Evolutionary conservation across 2,329 filamentous ascomycete species (phyloP).

Genomic region (Pseudonectria buxi): DNA sequence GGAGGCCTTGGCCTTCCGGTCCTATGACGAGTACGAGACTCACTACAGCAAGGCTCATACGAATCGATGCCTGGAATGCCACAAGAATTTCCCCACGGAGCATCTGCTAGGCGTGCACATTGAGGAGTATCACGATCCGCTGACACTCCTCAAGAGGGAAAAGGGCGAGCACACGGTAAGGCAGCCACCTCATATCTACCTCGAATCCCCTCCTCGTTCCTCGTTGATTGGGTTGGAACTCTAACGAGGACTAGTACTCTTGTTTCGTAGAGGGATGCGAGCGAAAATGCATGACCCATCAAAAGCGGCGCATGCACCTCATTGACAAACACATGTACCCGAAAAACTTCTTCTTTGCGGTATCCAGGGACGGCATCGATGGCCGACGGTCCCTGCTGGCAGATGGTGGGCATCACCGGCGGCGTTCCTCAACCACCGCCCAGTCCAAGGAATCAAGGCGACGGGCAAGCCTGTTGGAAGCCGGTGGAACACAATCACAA

Average conservation of each 20-base stretch:
- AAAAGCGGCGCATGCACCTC: slow-evolving; percentile 80
- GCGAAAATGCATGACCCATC: slow-evolving; percentile 71
- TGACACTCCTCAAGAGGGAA: slow-evolving; percentile 64
- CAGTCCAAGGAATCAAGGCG: slow-evolving; percentile 27
- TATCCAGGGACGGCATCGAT: slow-evolving; percentile 87
- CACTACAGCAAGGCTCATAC: slow-evolving; percentile 78
- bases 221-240: slow-evolving; percentile 4
- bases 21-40: slow-evolving; percentile 75
- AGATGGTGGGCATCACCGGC: slow-evolving; percentile 43
- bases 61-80: slow-evolving; percentile 79
- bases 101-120: slow-evolving; percentile 80
- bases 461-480: slow-evolving; percentile 27
- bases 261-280: slow-evolving; percentile 91
- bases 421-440: slow-evolving; percentile 39
- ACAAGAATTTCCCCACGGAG: slow-evolving; percentile 79
- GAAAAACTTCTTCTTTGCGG: slow-evolving; percentile 77
- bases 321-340: slow-evolving; percentile 95
- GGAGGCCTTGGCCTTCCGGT: slow-evolving; percentile 61
- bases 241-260: slow-evolving; percentile 51
- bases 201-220: not conserved
- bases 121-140: slow-evolving; percentile 82
- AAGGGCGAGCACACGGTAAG: slow-evolving; percentile 80
- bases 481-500: slow-evolving; percentile 10
- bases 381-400: slow-evolving; percentile 71
- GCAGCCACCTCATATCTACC: slow-evolving; percentile 6